Evolutionary conservation across 768 basidiomycete species (phyloP).

Genomic region (Trametes elegans): DNA sequence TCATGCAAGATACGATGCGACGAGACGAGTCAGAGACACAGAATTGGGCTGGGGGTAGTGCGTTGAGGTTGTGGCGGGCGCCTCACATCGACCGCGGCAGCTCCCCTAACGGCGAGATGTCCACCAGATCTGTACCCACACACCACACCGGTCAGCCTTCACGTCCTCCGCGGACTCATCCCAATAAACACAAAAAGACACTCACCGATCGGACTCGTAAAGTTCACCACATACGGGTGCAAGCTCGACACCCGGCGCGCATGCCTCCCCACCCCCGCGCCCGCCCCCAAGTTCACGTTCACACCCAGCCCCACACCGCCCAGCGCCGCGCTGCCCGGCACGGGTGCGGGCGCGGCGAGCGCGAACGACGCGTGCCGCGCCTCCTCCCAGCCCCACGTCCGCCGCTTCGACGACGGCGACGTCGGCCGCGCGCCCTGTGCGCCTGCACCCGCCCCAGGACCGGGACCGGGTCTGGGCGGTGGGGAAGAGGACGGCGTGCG

Average conservation of each 20-base stretch:
- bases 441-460: too few relatives aligned
- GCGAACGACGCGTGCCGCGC: not conserved
- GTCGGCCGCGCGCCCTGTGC: not conserved
- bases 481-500: not conserved
- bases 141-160: not conserved
- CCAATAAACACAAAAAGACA: not conserved
- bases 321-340: not conserved
- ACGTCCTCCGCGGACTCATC: not conserved
- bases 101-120: constrained; percentile 20
- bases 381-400: constrained; percentile 18
- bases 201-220: constrained; percentile 40
- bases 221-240: constrained; percentile 36
- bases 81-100: constrained; percentile 21
- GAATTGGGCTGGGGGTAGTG: not conserved
- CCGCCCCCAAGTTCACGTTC: not conserved
- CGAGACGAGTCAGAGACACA: not conserved
- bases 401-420: constrained; percentile 11
- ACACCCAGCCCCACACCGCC: constrained; percentile 5
- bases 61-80: too few relatives aligned
- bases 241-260: constrained; percentile 16
- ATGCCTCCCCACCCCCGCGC: not conserved
- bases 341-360: not conserved
- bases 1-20: too few relatives aligned
- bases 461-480: not conserved
- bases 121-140: constrained; percentile 22